These are phyloP conservation scores for Malassezia arunalokei DNA, from an alignment of 1,284 basidiomycete genomes.

Conservation along the genomic window DNA sequence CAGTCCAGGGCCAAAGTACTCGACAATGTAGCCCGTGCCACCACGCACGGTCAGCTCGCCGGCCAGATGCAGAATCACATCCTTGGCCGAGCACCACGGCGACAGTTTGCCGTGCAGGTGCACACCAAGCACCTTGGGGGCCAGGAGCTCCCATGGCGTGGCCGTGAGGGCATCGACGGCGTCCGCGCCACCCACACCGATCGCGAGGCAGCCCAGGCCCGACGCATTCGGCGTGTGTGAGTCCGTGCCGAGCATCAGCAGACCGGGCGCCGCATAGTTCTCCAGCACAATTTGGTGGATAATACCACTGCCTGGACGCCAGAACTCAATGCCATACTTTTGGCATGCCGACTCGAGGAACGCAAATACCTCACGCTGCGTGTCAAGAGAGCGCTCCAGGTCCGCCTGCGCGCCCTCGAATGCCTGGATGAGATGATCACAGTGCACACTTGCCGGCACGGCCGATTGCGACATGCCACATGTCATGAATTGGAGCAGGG, in stretches of 20 bases:
- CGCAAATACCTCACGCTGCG: slow-evolving; percentile 94
- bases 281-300: slow-evolving; percentile 98
- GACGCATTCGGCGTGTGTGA: slow-evolving; percentile 98
- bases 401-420: slow-evolving; percentile 68
- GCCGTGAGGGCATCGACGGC: slow-evolving; percentile 97
- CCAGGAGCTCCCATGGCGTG: slow-evolving; percentile 96
- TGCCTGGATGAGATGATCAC: slow-evolving; percentile 62
- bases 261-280: slow-evolving; percentile 69
- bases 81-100: slow-evolving; percentile 92
- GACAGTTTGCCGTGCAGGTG: slow-evolving; percentile 75
- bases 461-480: slow-evolving; percentile 73
- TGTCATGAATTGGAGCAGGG: slow-evolving; percentile 96
- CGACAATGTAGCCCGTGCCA: slow-evolving; percentile 87
- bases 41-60: slow-evolving; percentile 92
- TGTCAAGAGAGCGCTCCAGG: slow-evolving; percentile 68
- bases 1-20: slow-evolving; percentile 96
- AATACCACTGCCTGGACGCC: slow-evolving; percentile 71
- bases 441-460: slow-evolving; percentile 82
- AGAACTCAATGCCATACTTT: slow-evolving; percentile 78
- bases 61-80: slow-evolving; percentile 84
- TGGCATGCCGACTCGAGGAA: slow-evolving; percentile 86
- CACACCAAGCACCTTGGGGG: slow-evolving; percentile 68
- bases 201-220: slow-evolving; percentile 92
- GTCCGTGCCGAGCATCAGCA: slow-evolving; percentile 59
- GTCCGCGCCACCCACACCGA: slow-evolving; percentile 96